These are phyloP conservation scores for Sporothrix humicola DNA, from an alignment of 2,329 filamentous ascomycete genomes.

Conservation along the genomic window DNA sequence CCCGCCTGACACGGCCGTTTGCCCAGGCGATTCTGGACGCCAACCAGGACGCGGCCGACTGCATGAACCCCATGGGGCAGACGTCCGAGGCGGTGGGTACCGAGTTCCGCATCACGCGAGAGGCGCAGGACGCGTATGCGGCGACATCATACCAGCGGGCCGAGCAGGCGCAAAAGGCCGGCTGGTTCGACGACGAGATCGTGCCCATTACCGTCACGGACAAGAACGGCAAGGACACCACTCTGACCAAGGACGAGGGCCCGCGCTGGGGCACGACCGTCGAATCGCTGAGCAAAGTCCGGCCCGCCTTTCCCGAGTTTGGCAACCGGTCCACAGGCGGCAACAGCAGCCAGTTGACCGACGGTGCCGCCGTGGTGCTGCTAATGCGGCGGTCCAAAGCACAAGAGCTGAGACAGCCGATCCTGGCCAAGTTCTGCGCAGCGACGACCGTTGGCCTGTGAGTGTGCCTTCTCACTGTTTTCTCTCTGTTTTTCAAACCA, in stretches of 20 bases:
- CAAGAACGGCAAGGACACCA: conserved; percentile 84
- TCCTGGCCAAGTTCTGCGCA: conserved; percentile 91
- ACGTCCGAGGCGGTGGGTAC: conserved; percentile 93
- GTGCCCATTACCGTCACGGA: conserved; percentile 81
- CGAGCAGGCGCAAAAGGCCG: conserved; percentile 86
- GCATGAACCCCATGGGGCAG: conserved; percentile 96
- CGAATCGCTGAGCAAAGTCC: conserved; percentile 81
- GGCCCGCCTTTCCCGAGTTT: conserved; percentile 87
- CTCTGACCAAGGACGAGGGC: conserved; percentile 84
- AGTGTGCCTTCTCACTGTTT: not conserved
- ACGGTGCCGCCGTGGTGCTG: conserved; percentile 86
- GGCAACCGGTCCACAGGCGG: conserved; percentile 86
- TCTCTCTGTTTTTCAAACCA: not conserved
- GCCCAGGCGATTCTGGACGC: conserved; percentile 72
- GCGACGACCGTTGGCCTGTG: conserved; percentile 88
- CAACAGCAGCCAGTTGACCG: conserved; percentile 93
- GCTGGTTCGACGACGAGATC: conserved; percentile 94
- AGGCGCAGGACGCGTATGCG: conserved; percentile 82
- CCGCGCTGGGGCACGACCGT: conserved; percentile 87
- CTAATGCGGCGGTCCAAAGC: conserved; percentile 95
- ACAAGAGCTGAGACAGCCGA: conserved; percentile 82
- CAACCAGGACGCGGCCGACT: conserved; percentile 80
- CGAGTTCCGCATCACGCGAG: conserved; percentile 83
- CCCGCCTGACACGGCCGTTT: conserved; percentile 73
- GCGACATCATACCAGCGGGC: conserved; percentile 86